Base-by-base conservation (phyloP, 2,329 filamentous ascomycete species). In the Sporothrix inflata region DNA sequence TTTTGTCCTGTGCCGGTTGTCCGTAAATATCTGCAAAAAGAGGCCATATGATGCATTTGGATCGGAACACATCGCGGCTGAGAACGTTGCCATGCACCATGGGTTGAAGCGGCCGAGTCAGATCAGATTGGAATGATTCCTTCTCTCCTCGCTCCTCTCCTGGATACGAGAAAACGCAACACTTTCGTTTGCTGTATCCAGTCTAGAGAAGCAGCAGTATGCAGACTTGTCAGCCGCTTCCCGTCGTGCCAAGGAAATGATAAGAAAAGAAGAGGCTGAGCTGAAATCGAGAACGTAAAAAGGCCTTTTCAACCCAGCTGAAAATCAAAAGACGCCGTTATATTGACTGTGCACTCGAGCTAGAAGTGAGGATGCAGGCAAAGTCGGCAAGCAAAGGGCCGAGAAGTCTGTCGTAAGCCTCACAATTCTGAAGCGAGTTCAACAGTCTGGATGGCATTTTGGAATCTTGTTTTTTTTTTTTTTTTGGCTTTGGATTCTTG, bases 211-310 rank as follows among this genome's bases (percentile, higher is more conserved):
- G 8, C 21, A 34, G 5, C 16, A 34, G 24, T n/a, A 19, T 66
- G 21, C 63, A 21, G 24, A 66, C 40, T 34, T 49, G 42, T 66
- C 63, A 66, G 63, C 63, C 63, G 63, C 63, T 19, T 49, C 9
- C 24, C 42, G 21, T 34, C 3, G 16, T 66, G 63, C 42, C 42
- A 49, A 49, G 63, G 14, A 11, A 38, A 9, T 12, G 16, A 38
- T 38, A 8, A 38, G 16, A 49, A 30, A 9, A 14, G 45, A 53
- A n/a, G 65, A 67, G 65, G 65, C 65, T 67, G 65, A 67, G 65
- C 30, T 38, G 19, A 49, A 34, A n/a, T 47, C 63, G 14, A 66
- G 24, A 24, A 19, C 24, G 16, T 5, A 21, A 47, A 45, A 34
- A 14, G 24, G 40, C 16, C 24, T 21, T 34, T 4, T n/a, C 24